Percentiles rank a stretch among this genome's conserved stretches.
These are phyloP conservation scores for Phaeosphaeriaceae sp. DNA, from an alignment of 2,329 filamentous ascomycete species.

Conservation along the genomic window DNA sequence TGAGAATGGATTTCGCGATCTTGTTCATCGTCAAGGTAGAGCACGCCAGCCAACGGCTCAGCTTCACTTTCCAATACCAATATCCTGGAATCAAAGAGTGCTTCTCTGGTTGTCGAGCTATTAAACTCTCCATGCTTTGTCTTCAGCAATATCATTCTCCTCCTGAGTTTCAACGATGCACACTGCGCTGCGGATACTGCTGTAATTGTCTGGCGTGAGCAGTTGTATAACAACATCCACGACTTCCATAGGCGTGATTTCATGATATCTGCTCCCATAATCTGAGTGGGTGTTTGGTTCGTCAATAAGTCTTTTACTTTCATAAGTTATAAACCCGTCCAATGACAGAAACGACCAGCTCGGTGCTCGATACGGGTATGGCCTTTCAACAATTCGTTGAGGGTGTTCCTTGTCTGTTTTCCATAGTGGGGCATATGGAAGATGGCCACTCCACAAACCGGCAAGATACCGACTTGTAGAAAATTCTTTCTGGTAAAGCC, in stretches of 20 bases:
- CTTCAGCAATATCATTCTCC: neutral
- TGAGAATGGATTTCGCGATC: too few relatives aligned
- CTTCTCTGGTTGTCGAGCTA: too few relatives aligned
- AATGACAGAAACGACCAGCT: neutral
- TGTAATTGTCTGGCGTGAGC: too few relatives aligned
- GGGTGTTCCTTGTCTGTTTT: neutral
- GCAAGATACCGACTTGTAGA: neutral
- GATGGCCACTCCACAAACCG: neutral
- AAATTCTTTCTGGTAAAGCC: neutral
- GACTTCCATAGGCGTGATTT: too few relatives aligned
- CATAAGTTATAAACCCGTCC: neutral
- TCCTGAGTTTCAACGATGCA: neutral
- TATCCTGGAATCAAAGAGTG: too few relatives aligned
- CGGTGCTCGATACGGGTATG: neutral
- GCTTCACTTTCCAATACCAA: too few relatives aligned
- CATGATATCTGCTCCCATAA: neutral
- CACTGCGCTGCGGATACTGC: neutral
- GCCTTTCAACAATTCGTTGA: neutral
- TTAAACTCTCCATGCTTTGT: neutral
- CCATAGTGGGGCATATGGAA: neutral
- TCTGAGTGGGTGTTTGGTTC: neutral
- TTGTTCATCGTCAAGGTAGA: too few relatives aligned
- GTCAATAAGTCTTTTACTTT: neutral
- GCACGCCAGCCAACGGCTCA: too few relatives aligned
- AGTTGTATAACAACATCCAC: too few relatives aligned